Evolutionary conservation across 2,329 filamentous ascomycete genomes (phyloP).

Genomic region (Trichoderma lentiforme): DNA sequence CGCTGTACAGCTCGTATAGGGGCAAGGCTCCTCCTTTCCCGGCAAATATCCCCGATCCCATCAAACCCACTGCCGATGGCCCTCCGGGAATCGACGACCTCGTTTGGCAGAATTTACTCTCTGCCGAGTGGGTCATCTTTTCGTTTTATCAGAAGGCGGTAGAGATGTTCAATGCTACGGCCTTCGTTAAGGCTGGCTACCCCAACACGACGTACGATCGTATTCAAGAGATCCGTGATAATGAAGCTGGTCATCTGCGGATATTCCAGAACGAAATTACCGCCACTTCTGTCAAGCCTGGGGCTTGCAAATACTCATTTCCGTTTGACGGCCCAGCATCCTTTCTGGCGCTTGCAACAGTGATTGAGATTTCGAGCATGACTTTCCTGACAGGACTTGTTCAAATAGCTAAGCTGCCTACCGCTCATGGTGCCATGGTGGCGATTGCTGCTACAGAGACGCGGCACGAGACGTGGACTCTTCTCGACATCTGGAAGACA

Average conservation of each 20-base stretch:
- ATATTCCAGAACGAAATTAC: neutral
- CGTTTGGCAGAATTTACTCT: neutral
- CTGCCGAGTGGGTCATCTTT: neutral
- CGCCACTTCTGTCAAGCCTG: neutral
- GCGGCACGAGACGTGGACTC: conserved; percentile 1
- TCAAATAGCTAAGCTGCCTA: neutral
- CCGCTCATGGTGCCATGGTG: neutral
- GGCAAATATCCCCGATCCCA: neutral
- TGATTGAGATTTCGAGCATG: conserved; percentile 4
- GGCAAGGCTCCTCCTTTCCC: neutral
- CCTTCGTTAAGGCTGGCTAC: neutral
- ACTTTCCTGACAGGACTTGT: neutral
- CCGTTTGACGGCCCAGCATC: neutral
- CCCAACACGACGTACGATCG: neutral
- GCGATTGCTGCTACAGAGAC: neutral
- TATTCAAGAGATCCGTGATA: neutral
- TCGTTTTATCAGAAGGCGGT: neutral
- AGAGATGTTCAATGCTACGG: neutral
- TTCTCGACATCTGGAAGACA: neutral
- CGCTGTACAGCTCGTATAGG: neutral
- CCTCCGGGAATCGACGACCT: neutral
- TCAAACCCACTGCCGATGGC: neutral
- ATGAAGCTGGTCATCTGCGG: conserved; percentile 3
- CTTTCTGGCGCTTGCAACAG: neutral
- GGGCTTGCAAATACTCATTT: neutral